A percentile compares a stretch with the other conserved stretches of the same genome.
These are phyloP conservation scores for Ascochyta lentis DNA, from an alignment of 2,329 filamentous ascomycete species.

Conservation along the genomic window DNA sequence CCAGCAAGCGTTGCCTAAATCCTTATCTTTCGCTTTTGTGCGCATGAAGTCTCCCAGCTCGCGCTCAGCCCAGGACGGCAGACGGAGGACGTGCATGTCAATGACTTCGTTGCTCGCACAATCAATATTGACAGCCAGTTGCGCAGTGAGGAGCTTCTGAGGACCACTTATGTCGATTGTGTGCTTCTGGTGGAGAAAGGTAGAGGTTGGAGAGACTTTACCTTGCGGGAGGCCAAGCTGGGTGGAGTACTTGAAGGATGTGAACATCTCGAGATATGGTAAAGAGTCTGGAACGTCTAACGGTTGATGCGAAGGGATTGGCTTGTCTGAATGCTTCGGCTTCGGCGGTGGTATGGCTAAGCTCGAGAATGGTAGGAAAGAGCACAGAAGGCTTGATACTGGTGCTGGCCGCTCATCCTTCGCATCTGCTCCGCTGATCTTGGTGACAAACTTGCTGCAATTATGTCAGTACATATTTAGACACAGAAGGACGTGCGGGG, in stretches of 20 bases:
- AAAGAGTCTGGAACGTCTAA: conserved; percentile 70
- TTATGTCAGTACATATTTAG: conserved; percentile 13
- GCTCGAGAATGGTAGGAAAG: conserved; percentile 49
- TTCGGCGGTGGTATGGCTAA: conserved; percentile 35
- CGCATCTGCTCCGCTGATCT: conserved; percentile 23
- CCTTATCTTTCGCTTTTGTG: conserved; percentile 51
- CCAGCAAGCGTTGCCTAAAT: conserved; percentile 68
- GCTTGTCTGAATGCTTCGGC: conserved; percentile 38
- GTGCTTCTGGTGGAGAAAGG: conserved; percentile 50
- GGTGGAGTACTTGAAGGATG: conserved; percentile 68
- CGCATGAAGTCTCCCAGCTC: conserved; percentile 66
- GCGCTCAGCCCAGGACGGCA: conserved; percentile 64
- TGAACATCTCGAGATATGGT: conserved; percentile 75
- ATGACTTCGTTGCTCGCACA: conserved; percentile 55
- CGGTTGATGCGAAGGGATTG: conserved; percentile 66
- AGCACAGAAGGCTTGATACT: conserved; percentile 47
- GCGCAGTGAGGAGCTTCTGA: conserved; percentile 64
- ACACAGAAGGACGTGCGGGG: not conserved
- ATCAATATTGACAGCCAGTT: conserved; percentile 63
- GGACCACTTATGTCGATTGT: conserved; percentile 60
- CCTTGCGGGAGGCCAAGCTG: conserved; percentile 48
- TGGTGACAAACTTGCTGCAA: conserved; percentile 32
- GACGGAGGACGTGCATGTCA: conserved; percentile 59
- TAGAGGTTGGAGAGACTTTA: conserved; percentile 19
- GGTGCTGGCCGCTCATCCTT: conserved; percentile 30